A percentile compares a stretch with the other conserved stretches of the same genome.
These are phyloP conservation scores for Dipteronia sinensis DNA, from an alignment of 345 rosid species.

Conservation along the genomic window DNA sequence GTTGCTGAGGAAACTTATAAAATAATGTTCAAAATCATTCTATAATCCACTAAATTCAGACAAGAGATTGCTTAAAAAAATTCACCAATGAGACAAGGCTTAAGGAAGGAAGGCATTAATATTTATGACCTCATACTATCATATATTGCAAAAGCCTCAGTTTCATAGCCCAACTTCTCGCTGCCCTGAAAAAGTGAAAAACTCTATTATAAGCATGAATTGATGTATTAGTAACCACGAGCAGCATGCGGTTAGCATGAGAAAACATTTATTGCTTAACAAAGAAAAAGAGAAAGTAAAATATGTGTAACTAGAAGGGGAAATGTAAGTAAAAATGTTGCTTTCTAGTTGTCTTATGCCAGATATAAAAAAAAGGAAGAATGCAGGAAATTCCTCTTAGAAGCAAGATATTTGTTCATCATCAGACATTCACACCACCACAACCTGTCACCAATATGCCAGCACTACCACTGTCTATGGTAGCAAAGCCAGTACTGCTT, in stretches of 20 bases:
- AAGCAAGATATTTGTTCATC: not conserved
- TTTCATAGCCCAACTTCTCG: slow-evolving; percentile 79
- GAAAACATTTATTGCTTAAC: not conserved
- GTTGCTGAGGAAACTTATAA: not conserved
- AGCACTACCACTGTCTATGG: not conserved
- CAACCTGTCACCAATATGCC: not conserved
- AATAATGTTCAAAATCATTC: not conserved
- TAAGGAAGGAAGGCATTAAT: slow-evolving; percentile 19
- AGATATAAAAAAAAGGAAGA: not conserved
- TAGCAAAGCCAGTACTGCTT: not conserved
- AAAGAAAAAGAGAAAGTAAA: not conserved
- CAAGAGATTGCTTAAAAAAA: slow-evolving; percentile 9
- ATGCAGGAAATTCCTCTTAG: not conserved
- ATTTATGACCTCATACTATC: slow-evolving; percentile 78
- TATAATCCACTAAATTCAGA: not conserved
- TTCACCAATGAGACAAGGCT: slow-evolving; percentile 11
- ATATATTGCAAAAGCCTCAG: slow-evolving; percentile 89
- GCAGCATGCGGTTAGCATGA: not conserved
- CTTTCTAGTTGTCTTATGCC: not conserved
- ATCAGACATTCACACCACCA: no score
- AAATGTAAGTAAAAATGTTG: not conserved
- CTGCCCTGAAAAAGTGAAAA: slow-evolving; percentile 48
- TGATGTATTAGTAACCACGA: not conserved
- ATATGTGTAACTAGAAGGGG: not conserved
- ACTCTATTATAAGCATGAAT: not conserved